Evolutionary conservation across 2,329 filamentous ascomycete species (phyloP), one percentile per base, ranked within the genome.

Genomic region (Orbilia brochopaga): DNA sequence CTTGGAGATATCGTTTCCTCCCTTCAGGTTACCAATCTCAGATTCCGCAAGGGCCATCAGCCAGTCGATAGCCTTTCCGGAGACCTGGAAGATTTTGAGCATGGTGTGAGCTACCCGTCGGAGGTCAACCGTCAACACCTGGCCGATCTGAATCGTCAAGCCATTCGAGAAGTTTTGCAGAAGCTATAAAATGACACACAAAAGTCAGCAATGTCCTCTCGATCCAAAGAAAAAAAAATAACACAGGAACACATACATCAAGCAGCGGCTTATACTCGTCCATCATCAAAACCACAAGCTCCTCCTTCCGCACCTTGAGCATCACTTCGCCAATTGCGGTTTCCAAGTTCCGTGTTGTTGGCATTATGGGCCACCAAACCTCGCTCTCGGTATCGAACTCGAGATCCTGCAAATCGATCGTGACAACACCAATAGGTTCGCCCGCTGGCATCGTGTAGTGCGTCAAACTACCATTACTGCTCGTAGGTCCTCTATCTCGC

Each of bases 71-170:
- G 90, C 90, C 40, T 86, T 86, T 0, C 91, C 91, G 1, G 92
- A 93, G 1, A 96, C 92, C 78, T 99, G 94, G 77, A 93, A 99
- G 58, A 99, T 96, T 78, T 97, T 95, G 74, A 97, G 82, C 40
- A 97, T 86, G 27, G 90, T 87, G 78, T 97, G 92, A 1, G 92
- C 90, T 7, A 97, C 80, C n/a, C 86, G 85, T 59, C 89, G 89
- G 35, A 97, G 82, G 77, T 91, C 90, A 1, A 87, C 86, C 0
- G 91, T 89, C 61, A 97, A 83, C 63, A 90, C 86, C 50, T 90
- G 86, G 1, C 91, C 88, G 75, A 99, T 90, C 78, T 96, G 90
- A 40, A 90, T 84, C 0, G 93, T 97, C 63, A 99, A 82, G 0
- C 90, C 90, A 35, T 90, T 89, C 42, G 87, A 87, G 78, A 97